These are phyloP conservation scores for Xylariaceae sp. DNA, from an alignment of 2,329 filamentous ascomycete genomes.

Conservation along the genomic window DNA sequence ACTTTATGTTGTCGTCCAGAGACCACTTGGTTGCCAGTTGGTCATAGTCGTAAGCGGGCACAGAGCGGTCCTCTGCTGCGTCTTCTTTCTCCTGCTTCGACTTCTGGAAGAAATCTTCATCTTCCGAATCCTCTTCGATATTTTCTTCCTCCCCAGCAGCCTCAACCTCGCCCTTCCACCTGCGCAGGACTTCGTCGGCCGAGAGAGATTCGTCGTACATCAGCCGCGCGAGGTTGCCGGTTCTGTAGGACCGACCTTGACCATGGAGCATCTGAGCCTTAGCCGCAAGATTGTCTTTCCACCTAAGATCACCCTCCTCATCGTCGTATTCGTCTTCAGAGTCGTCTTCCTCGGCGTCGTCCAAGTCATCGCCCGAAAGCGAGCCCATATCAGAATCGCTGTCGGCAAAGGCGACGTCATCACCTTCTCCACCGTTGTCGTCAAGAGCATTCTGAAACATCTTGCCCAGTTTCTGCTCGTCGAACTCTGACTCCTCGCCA, in stretches of 20 bases:
- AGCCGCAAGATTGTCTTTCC: constrained; percentile 82
- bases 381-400: constrained; percentile 96
- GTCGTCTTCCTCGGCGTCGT: constrained; percentile 29
- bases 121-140: constrained; percentile 49
- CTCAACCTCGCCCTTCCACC: constrained; percentile 66
- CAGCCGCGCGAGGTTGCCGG: constrained; percentile 74
- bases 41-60: constrained; percentile 74
- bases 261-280: constrained; percentile 66
- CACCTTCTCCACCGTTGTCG: constrained; percentile 43
- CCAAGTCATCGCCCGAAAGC: constrained; percentile 53
- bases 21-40: constrained; percentile 81
- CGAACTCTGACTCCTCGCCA: constrained; percentile 49
- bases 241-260: constrained; percentile 64
- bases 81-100: constrained; percentile 60
- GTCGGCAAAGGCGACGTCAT: constrained; percentile 84
- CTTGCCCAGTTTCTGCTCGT: constrained; percentile 52
- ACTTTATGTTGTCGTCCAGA: constrained; percentile 67
- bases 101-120: constrained; percentile 60
- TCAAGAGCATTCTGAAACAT: constrained; percentile 47
- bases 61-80: constrained; percentile 65
- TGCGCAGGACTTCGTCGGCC: constrained; percentile 65
- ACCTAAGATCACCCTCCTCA: constrained; percentile 66
- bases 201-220: constrained; percentile 81
- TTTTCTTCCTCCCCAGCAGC: constrained; percentile 52
- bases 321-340: constrained; percentile 47